Evolutionary conservation across 208 protist genomes (phyloP).

Genomic region (Crithidia mellificae): DNA sequence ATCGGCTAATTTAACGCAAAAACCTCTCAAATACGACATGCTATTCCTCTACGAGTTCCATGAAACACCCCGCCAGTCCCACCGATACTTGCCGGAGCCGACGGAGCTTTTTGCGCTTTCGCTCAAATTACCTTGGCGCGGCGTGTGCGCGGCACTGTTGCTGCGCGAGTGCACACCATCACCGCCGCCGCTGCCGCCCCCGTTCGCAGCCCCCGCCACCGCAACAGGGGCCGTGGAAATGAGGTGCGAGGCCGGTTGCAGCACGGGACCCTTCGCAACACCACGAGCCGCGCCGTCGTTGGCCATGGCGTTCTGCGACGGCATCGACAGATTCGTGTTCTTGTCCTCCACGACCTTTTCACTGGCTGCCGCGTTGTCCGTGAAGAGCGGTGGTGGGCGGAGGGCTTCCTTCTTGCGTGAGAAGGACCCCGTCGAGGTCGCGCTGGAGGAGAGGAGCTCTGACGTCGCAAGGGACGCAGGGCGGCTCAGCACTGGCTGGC

Average conservation of each 20-base stretch:
- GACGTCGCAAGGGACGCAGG: slow-evolving; percentile 8
- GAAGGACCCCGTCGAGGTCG: slow-evolving; percentile 11
- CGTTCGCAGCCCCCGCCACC: not conserved
- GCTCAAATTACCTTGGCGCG: slow-evolving; percentile 7
- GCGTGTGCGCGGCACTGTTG: slow-evolving; percentile 24
- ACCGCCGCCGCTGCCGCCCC: not conserved
- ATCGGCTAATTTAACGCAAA: too few species aligned
- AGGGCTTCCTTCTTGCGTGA: slow-evolving; percentile 7
- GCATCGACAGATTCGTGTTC: not conserved
- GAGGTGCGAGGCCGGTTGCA: not conserved
- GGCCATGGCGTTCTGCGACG: not conserved
- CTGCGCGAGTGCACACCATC: not conserved
- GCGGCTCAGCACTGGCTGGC: slow-evolving; percentile 17
- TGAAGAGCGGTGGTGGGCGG: slow-evolving; percentile 3
- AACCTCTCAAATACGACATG: too few species aligned
- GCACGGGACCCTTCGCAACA: not conserved
- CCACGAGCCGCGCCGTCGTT: not conserved
- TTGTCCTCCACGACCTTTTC: not conserved
- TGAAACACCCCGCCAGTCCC: slow-evolving; percentile 43
- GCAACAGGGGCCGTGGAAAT: not conserved
- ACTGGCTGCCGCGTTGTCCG: not conserved
- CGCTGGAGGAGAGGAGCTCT: slow-evolving; percentile 10
- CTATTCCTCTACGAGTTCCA: slow-evolving; percentile 2
- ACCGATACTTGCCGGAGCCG: slow-evolving; percentile 40
- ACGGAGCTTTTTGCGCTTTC: slow-evolving; percentile 33